These are phyloP conservation scores for Taphrina deformans DNA, from an alignment of 1,139 yeast species.

Conservation along the genomic window DNA sequence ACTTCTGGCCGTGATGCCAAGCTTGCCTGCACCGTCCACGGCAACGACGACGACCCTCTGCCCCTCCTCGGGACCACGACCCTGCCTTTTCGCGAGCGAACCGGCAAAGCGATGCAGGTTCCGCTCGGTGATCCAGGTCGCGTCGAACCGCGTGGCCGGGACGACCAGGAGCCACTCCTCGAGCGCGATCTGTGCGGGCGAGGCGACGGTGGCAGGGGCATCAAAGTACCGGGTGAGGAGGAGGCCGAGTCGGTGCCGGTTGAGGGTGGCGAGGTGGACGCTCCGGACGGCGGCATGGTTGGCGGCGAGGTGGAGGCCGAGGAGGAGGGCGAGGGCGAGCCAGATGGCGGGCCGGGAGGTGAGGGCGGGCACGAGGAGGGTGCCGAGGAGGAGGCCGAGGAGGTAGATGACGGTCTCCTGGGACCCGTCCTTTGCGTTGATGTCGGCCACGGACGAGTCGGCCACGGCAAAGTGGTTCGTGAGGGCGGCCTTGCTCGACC, in stretches of 20 bases:
- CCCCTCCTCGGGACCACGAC: neutral
- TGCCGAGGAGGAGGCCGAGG: constrained; percentile 47
- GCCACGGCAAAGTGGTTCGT: constrained; percentile 48
- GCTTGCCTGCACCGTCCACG: neutral
- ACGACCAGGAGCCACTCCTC: neutral
- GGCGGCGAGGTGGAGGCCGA: constrained; percentile 45
- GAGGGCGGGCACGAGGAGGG: constrained; percentile 43
- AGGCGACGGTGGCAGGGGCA: neutral
- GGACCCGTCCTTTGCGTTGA: constrained; percentile 48
- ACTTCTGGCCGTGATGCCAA: neutral
- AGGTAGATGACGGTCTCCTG: constrained; percentile 49
- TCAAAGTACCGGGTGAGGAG: constrained; percentile 33
- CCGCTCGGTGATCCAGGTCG: neutral
- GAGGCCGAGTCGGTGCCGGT: constrained; percentile 46
- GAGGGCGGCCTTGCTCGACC: constrained; percentile 48
- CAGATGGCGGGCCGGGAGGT: constrained; percentile 42
- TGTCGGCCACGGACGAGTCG: constrained; percentile 42
- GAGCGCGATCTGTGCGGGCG: neutral
- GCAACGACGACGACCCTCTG: neutral
- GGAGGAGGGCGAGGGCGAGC: constrained; percentile 42
- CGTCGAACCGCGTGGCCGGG: neutral
- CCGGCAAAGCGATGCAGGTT: neutral
- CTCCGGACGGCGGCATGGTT: constrained; percentile 47
- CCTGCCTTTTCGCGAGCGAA: neutral
- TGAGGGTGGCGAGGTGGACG: constrained; percentile 45